Base-by-base conservation (phyloP, 78 protist genomes). In the Polysphondylium violaceum region DNA sequence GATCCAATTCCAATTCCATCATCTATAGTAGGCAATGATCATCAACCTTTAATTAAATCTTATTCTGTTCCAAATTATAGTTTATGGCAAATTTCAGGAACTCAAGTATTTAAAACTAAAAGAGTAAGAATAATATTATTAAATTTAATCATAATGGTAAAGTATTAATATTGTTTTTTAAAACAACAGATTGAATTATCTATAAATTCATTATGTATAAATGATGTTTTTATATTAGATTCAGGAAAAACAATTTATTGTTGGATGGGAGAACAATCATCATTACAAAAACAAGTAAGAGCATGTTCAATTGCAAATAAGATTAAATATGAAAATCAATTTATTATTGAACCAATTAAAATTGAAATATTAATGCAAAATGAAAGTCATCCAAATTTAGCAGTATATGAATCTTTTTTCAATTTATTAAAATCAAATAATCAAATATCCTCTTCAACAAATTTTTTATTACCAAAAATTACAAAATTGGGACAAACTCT, bases 221-320 rank as follows among this genome's bases (percentile, higher is more conserved):
- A 83, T 58, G 91, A 83, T 83, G 91, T 83, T 19, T 83, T 83
- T 59, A 61, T 83, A 16, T 69, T 83, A 31, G 79, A 83, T 58
- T 55, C 64, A 58, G 91, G 91, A 31, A 56, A 58, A 36, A 59
- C 29, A 16, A 29, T 83, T n/a, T 83, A 69, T 43, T 69, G 67
- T 38, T 83, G 91, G 91, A 36, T 83, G 41, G 91, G 91, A 12
- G 41, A 61, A 23, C 5, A 3, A 8, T 69, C 79, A 29, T 83
- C 91, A 21, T 17, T 83, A 41, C 77, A 83, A 53, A 83, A 83
- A 58, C 91, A 83, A 59, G 91, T 83, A 19, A 44, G 76, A 27
- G 91, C 74, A 25, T 44, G 53, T 1, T 44, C 77, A 1, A 73
- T 83, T 11, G 77, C 91, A 6, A 40, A 69, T 55, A 83, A 83